Evolutionary conservation across 1,284 basidiomycete genomes (phyloP), one percentile per base, ranked within the genome.

Genomic region (Moesziomyces sp.): DNA sequence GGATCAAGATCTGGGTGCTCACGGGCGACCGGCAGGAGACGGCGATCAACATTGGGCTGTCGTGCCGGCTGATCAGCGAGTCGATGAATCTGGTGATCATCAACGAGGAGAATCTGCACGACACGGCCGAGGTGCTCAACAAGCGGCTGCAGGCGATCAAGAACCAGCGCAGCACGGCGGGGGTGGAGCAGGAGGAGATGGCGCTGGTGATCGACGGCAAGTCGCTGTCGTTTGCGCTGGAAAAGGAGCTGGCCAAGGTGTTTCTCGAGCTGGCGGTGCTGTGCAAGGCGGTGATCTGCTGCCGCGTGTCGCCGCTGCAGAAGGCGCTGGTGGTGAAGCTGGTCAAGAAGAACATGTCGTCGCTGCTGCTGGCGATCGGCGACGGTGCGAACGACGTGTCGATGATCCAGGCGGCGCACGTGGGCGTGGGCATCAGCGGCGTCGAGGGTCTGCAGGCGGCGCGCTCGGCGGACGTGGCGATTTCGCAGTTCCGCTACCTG

Each of bases 1-100:
- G 97, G 0, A 98, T 99, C 86, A 98, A 98, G 88, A 91, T 99
- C 40, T 99, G 97, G 97, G 94, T 99, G 11, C 86, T 99, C 51
- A 99, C 97, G 1, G 97, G 97, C 2, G 97, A 99, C 85, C 88
- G 96, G 68, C 96, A 99, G 86, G 97, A 99, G 86, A 99, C 97
- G 2, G 97, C 97, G 14, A 98, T 99, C 86, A 99, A 99, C 81
- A 99, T 99, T 73, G 97, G 97, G 52, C 90, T 99, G 88, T 95
- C 93, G 2, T 99, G 96, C 86, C 89, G 94, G 66, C 85, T 99
- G 72, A 98, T 99, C 66, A 94, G 94, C 3, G 97, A 99, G 86
- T 94, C 93, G 16, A 99, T 99, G 97, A 98, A 97, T 84, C 79
- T 99, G 86, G 94, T 94, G 77, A 61, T 89, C 83, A 91, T 99